Evolutionary conservation across 129 eudicot genomes (phyloP), one percentile per base, ranked within the genome.

Genomic region (Solidago caesia): DNA sequence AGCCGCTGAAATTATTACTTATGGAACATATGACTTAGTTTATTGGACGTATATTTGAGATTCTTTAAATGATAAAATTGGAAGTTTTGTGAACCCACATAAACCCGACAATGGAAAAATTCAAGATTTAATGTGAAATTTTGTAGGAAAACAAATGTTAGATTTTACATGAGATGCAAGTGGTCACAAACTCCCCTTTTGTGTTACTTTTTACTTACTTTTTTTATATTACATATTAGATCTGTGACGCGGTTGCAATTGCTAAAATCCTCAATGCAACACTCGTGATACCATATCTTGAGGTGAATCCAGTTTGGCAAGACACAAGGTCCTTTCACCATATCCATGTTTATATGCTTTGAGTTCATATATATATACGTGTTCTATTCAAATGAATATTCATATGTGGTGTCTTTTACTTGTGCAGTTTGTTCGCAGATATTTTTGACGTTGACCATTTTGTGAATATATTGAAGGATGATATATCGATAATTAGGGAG

Each of bases 241-340:
- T 94, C 12, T 94, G 99, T 80, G 99, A 94, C 41, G 99, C 96
- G 39, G 99, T 94, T 79, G 99, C 97, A 44, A 82, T 94, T 33
- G 99, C 99, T 66, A 94, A 94, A 83, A 91, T 94, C 76, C 79
- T 94, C 76, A 94, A 94, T 63, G 97, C 99, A 42, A 94, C 99
- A 49, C 96, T 94, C 75, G 83, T 94, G 63, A 89, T 94, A 73
- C 99, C 99, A 5, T 85, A 87, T 79, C 91, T 94, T 47, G 99
- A 94, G 87, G 89, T 91, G 70, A 91, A 94, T 87, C 94, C 97
- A n/a, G 99, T 94, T 62, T 94, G 99, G 99, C 85, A 88, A 89
- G 99, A 94, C 84, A 87, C 99, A 67, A 94, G 99, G 99, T 94
- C 15, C 12, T 43, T 73, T 45, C 41, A 57, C 63, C 27, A 43